Evolutionary conservation across 345 rosid genomes (phyloP).

Genomic region (Eucalyptus pauciflora): DNA sequence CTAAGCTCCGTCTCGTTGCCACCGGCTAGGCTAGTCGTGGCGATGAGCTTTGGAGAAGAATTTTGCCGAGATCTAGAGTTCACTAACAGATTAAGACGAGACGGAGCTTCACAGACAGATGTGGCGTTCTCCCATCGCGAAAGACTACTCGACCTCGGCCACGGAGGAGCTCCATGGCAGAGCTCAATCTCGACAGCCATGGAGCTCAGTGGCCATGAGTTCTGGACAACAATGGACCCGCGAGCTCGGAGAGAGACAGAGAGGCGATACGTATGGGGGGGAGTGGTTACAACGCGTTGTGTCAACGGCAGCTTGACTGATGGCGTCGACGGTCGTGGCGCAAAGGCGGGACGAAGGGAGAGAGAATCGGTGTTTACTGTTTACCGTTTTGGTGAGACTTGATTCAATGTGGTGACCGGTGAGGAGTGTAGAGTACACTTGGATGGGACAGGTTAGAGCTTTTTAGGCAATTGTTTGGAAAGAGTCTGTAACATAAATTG

Average conservation of each 20-base stretch:
- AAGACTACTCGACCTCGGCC: neutral
- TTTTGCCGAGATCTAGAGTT: neutral
- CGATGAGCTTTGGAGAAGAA: neutral
- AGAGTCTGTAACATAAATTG: neutral
- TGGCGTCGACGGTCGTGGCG: neutral
- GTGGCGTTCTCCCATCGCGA: neutral
- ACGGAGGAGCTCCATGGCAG: neutral
- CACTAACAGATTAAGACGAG: neutral
- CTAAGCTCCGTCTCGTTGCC: neutral
- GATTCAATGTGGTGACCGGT: neutral
- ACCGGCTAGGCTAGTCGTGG: neutral
- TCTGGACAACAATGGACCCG: neutral
- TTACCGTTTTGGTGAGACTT: neutral
- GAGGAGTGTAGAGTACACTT: neutral
- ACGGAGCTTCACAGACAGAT: neutral
- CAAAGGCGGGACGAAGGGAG: neutral
- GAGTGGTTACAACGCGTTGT: neutral
- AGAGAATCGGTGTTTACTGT: neutral
- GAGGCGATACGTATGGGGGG: neutral
- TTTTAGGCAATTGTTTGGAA: neutral
- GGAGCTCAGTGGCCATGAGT: neutral
- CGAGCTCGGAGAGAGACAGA: neutral
- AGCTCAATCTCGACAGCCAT: neutral
- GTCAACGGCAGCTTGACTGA: neutral
- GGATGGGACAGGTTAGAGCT: neutral